phyloP scores from a whole-genome alignment of 2,329 filamentous ascomycete genomes.

The Epichloe coenophiala region DNA sequence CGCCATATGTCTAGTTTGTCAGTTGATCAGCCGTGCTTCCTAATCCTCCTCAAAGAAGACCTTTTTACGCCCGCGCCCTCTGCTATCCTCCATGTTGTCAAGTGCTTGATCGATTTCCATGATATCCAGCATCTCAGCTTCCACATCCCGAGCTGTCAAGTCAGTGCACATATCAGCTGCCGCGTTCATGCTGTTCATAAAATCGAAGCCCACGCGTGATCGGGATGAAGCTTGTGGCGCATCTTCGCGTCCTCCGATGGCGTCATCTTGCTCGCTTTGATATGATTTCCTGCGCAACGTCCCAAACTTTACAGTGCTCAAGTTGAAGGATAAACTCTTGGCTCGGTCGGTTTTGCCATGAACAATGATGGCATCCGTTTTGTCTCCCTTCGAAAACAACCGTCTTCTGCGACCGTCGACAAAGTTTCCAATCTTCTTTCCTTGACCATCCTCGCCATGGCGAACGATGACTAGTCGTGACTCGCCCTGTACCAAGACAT shows the following conservation, averaged over 20 bases:
- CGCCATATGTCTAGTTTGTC: constrained; percentile 13
- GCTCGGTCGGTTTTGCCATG: constrained; percentile 29
- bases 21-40: constrained; percentile 4
- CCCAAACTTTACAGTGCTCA: constrained; percentile 31
- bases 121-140: constrained; percentile 50
- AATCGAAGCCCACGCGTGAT: constrained; percentile 30
- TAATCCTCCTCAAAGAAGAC: constrained; percentile 36
- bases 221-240: constrained; percentile 15
- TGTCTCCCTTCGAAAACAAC: constrained; percentile 25
- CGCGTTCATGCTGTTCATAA: constrained; percentile 35
- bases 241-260: constrained; percentile 9
- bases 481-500: constrained; percentile 42
- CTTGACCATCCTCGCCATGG: constrained; percentile 35
- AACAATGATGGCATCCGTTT: constrained; percentile 40
- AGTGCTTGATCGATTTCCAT: constrained; percentile 51
- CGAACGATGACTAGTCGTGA: constrained; percentile 40
- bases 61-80: constrained; percentile 33
- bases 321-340: constrained; percentile 33
- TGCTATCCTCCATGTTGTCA: constrained; percentile 37
- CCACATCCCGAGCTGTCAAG: constrained; percentile 37
- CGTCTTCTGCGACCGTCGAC: constrained; percentile 20
- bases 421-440: constrained; percentile 28
- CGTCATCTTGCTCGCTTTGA: constrained; percentile 15
- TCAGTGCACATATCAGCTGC: constrained; percentile 40
- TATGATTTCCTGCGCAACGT: constrained; percentile 20